Evolutionary conservation across 192 early-diverging fungal genomes (phyloP).

Genomic region (Backusella tuberculispora): DNA sequence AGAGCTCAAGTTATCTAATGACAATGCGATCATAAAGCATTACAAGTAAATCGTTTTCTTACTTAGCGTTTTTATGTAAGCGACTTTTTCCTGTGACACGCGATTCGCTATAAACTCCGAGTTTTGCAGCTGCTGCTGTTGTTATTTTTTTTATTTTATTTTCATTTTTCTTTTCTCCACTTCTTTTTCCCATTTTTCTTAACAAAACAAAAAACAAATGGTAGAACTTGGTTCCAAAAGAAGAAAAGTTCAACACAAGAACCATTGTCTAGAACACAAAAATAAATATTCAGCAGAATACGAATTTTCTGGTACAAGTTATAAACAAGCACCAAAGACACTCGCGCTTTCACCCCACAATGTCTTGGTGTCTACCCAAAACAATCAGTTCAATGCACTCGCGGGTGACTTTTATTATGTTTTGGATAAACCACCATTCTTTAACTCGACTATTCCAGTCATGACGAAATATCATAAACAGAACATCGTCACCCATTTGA

Average conservation of each 20-base stretch:
- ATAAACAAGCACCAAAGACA: constrained; percentile 26
- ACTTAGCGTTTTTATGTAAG: too few relatives aligned
- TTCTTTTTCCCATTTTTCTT: not conserved
- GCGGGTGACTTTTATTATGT: constrained; percentile 24
- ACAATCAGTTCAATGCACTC: constrained; percentile 21
- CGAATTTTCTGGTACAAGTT: constrained; percentile 14
- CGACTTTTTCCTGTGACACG: not conserved
- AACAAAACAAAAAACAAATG: not conserved
- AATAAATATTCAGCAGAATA: constrained; percentile 17
- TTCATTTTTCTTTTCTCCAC: not conserved
- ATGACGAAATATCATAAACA: constrained; percentile 35
- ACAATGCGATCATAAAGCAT: too few relatives aligned
- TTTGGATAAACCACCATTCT: not conserved
- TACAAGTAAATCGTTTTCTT: too few relatives aligned
- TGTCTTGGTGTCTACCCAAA: constrained; percentile 19
- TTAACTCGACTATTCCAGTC: constrained; percentile 22
- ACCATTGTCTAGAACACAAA: not conserved
- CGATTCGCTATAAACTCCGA: not conserved
- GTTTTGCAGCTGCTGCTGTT: not conserved
- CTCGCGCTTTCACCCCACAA: constrained; percentile 20
- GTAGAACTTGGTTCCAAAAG: not conserved
- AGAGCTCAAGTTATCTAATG: too few relatives aligned
- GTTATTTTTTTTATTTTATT: not conserved
- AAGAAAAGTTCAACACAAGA: constrained; percentile 1
- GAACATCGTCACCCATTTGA: constrained; percentile 36